phyloP scores from a whole-genome alignment of 2,329 filamentous ascomycete species.

The Ophiostoma ips region DNA sequence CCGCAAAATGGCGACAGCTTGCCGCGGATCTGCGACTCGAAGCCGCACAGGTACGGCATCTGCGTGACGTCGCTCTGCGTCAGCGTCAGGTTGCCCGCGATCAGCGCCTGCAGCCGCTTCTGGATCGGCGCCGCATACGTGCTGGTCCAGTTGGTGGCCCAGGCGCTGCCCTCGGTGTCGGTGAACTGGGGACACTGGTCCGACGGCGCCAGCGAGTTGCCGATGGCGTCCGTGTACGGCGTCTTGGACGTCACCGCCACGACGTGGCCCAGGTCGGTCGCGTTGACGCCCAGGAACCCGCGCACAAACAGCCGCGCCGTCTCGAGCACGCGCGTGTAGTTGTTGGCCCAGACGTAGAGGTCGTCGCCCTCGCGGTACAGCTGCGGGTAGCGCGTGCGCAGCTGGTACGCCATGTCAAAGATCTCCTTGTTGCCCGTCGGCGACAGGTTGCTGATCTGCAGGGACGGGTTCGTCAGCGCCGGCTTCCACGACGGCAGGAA shows the following conservation, averaged over 20 bases:
- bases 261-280: slow-evolving; percentile 38
- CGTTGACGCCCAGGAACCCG: slow-evolving; percentile 45
- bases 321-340: slow-evolving; percentile 49
- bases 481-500: slow-evolving; percentile 48
- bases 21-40: slow-evolving; percentile 54
- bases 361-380: slow-evolving; percentile 34
- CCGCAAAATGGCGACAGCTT: slow-evolving; percentile 46
- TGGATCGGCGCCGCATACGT: slow-evolving; percentile 29
- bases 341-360: slow-evolving; percentile 52
- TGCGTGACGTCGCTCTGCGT: slow-evolving; percentile 23
- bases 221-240: slow-evolving; percentile 35
- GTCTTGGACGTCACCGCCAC: slow-evolving; percentile 43
- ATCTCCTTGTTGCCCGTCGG: slow-evolving; percentile 50
- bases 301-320: slow-evolving; percentile 47
- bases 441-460: slow-evolving; percentile 45
- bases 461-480: slow-evolving; percentile 36
- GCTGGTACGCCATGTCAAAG: slow-evolving; percentile 38
- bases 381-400: slow-evolving; percentile 34
- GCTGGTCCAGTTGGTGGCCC: slow-evolving; percentile 7
- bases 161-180: slow-evolving; percentile 40
- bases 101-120: slow-evolving; percentile 37
- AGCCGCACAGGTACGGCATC: slow-evolving; percentile 58
- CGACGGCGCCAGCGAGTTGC: slow-evolving; percentile 49
- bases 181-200: slow-evolving; percentile 47
- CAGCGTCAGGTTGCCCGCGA: slow-evolving; percentile 41